Evolutionary conservation across 257 asterid genomes (phyloP), one percentile per base, ranked within the genome.

Genomic region (Linderniella brevidens): DNA sequence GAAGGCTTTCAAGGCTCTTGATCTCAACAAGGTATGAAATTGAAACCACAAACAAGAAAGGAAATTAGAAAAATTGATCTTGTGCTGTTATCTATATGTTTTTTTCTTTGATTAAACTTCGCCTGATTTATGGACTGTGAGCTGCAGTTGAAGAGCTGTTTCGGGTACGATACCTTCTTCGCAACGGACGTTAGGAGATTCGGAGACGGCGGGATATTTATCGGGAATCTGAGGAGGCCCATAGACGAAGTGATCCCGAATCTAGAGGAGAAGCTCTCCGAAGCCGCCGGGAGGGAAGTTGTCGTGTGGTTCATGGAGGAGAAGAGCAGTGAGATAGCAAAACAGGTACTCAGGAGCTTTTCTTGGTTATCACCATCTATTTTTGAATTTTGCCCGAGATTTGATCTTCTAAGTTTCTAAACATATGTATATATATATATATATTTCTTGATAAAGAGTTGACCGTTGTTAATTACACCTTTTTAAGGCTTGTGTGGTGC

Each of bases 281-380:
- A 79, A 53, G 93, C 94, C 48, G 94, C 94, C 18, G 96, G 80
- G 58, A 77, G 87, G 54, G 96, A 86, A 12, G 96, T 86, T 49
- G 77, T 82, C 37, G 64, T 86, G 45, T 86, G 96, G 94, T 71
- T 86, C 50, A 86, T 82, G 92, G 93, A 86, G 78, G 96, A 86
- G 73, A 69, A 70, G 41, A 54, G 73, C 37, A 39, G 77, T 61
- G 94, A 82, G 8, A 77, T 86, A 16, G 74, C 75, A 13, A 86
- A 82, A 44, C 96, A 86, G 93, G 96, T 86, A 71, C 35, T 25
- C n/a, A n/a, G n/a, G n/a, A n/a, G n/a, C n/a, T n/a, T n/a, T n/a
- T n/a, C n/a, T n/a, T n/a, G n/a, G n/a, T n/a, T n/a, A n/a, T n/a
- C n/a, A n/a, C n/a, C n/a, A n/a, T n/a, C n/a, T n/a, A n/a, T n/a